Conservation (phyloP, 2,329 filamentous ascomycete genomes). For the Neocucurbitaria cava region DNA sequence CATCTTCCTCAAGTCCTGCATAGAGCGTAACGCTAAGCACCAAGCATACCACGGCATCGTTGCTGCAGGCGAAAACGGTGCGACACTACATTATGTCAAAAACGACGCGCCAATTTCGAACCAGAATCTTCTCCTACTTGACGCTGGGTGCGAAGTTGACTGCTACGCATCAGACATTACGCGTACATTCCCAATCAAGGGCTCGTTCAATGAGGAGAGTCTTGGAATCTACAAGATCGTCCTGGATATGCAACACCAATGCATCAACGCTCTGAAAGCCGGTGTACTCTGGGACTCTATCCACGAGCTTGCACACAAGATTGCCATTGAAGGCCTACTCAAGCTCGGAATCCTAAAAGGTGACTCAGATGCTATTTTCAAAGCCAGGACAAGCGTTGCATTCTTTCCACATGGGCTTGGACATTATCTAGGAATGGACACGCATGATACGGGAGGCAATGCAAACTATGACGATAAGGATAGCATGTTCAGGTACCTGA, state of each 20-base stretch:
- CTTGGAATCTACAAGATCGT: constrained; percentile 78
- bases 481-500: constrained; percentile 83
- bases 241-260: constrained; percentile 82
- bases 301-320: constrained; percentile 78
- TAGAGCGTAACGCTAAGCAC: constrained; percentile 76
- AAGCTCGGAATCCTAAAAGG: constrained; percentile 75
- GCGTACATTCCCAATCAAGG: constrained; percentile 81
- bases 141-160: constrained; percentile 71
- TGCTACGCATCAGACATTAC: constrained; percentile 71
- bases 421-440: constrained; percentile 61
- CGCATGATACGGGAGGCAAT: constrained; percentile 58
- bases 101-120: constrained; percentile 51
- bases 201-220: constrained; percentile 55
- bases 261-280: constrained; percentile 73
- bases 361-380: constrained; percentile 58
- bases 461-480: constrained; percentile 71
- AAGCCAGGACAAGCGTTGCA: constrained; percentile 54
- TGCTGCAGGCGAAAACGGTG: constrained; percentile 78
- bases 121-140: constrained; percentile 81
- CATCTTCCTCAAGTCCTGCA: constrained; percentile 77
- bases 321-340: constrained; percentile 82
- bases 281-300: constrained; percentile 83
- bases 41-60: constrained; percentile 91
- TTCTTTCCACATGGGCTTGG: constrained; percentile 61
- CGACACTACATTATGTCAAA: constrained; percentile 85